phyloP scores from a whole-genome alignment of 2,329 filamentous ascomycete species.

The Exophiala sp. region DNA sequence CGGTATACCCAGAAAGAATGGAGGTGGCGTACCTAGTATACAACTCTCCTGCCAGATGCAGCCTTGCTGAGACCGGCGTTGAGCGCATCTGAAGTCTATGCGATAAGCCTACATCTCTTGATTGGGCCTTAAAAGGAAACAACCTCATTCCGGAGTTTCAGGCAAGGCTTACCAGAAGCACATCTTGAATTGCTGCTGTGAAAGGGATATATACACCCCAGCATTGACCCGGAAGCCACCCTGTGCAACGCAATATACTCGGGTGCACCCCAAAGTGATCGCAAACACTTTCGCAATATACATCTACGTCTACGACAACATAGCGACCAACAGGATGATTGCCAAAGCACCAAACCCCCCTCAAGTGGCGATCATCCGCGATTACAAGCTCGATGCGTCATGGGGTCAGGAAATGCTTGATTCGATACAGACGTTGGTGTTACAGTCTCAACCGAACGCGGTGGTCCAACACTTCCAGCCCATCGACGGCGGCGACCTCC shows the following conservation, averaged over 20 bases:
- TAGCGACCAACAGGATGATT: neutral
- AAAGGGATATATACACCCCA: no score
- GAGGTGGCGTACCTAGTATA: neutral
- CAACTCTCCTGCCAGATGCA: neutral
- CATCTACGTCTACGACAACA: no score
- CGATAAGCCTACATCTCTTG: neutral
- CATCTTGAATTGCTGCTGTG: no score
- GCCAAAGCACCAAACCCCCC: slow-evolving; percentile 4
- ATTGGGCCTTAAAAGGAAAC: neutral
- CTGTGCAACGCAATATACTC: no score
- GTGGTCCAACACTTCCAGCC: slow-evolving; percentile 5
- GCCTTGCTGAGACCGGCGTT: neutral
- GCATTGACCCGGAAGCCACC: no score
- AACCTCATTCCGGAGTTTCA: no score
- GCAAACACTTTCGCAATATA: no score
- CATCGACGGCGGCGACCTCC: slow-evolving; percentile 7
- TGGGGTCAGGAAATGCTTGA: slow-evolving; percentile 13
- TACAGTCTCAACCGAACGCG: neutral
- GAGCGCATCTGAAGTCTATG: neutral
- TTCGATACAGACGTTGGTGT: neutral
- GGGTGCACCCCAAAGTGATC: no score
- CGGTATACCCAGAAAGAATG: no score
- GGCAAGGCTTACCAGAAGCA: no score
- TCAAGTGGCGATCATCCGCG: slow-evolving; percentile 8
- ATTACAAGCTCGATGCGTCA: neutral